A percentile compares a stretch with the other conserved stretches of the same genome.
Evolutionary conservation across 345 rosid genomes (phyloP).

Genomic region (Eucalyptus curtisii): DNA sequence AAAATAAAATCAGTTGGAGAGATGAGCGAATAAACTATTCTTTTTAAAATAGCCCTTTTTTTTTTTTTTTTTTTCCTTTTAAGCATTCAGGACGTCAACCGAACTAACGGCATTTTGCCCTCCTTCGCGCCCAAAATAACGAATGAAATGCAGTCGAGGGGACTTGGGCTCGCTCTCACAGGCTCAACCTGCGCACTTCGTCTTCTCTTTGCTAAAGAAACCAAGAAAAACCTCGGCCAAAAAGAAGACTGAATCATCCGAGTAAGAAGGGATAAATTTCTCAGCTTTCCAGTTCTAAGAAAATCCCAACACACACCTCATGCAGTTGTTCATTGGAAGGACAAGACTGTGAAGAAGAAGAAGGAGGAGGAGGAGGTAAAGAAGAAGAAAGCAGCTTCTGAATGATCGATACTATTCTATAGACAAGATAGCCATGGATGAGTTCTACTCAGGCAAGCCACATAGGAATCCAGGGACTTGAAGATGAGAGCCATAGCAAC

Average conservation of each 20-base stretch:
- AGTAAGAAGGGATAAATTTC: not conserved
- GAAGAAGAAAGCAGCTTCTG: fast-evolving
- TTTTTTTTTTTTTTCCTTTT: fast-evolving
- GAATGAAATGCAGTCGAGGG: not conserved
- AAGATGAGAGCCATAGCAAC: not conserved
- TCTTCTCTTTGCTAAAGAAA: not conserved
- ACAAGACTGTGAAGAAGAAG: not conserved
- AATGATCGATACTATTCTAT: not conserved
- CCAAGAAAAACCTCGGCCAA: fast-evolving
- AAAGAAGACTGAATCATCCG: not conserved
- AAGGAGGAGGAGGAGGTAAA: fast-evolving
- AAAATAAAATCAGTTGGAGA: not conserved
- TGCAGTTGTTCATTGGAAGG: not conserved
- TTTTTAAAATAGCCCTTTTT: not conserved
- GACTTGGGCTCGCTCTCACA: not conserved
- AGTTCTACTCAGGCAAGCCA: not conserved
- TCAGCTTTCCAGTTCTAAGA: not conserved
- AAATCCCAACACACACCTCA: fast-evolving
- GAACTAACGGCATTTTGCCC: not conserved
- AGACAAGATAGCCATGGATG: not conserved
- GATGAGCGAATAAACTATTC: not conserved
- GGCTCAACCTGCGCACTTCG: not conserved
- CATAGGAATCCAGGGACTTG: not conserved
- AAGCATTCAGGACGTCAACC: not conserved
- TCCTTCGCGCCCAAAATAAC: not conserved